Percentiles rank a stretch among this genome's conserved stretches.
Conservation (phyloP, 371 early-diverging fungal species). For the Haplosporangium sp. region DNA sequence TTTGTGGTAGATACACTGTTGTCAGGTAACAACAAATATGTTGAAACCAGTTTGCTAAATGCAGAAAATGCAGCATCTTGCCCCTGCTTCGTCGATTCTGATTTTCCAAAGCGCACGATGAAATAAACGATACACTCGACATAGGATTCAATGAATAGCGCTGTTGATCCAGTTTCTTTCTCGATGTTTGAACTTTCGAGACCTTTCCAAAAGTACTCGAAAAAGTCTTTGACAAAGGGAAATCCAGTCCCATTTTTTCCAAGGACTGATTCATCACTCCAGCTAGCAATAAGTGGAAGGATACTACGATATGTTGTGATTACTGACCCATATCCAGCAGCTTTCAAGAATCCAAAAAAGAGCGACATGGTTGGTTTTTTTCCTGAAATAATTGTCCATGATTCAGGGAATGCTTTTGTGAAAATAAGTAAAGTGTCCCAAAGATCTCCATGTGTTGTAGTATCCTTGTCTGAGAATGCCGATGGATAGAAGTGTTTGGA, state of each 20-base stretch:
- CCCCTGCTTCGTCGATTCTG: slow-evolving; percentile 44
- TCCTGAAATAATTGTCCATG: slow-evolving; percentile 71
- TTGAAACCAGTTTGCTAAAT: slow-evolving; percentile 23
- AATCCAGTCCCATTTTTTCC: slow-evolving; percentile 54
- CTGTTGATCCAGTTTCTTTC: slow-evolving; percentile 56
- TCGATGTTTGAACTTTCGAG: slow-evolving; percentile 64
- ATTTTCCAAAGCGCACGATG: slow-evolving; percentile 59
- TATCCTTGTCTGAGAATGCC: slow-evolving; percentile 68
- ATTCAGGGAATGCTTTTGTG: slow-evolving; percentile 73
- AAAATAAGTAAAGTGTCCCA: slow-evolving; percentile 73
- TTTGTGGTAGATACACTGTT: slow-evolving; percentile 20
- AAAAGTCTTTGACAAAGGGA: slow-evolving; percentile 69
- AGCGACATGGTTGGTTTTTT: slow-evolving; percentile 77
- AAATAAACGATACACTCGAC: slow-evolving; percentile 70
- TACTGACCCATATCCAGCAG: slow-evolving; percentile 74
- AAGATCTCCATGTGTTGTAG: slow-evolving; percentile 64
- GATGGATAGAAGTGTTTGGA: slow-evolving; percentile 63
- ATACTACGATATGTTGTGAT: slow-evolving; percentile 77
- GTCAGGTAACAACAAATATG: slow-evolving; percentile 19
- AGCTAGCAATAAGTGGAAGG: slow-evolving; percentile 66
- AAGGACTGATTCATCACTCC: slow-evolving; percentile 36
- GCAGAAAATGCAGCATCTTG: slow-evolving; percentile 40
- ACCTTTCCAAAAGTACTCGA: slow-evolving; percentile 78
- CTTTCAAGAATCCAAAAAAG: slow-evolving; percentile 72
- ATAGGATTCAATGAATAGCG: slow-evolving; percentile 71